Percentiles rank a stretch among this genome's conserved stretches.
phyloP scores from a whole-genome alignment of 164 flowering plant species.

The Tinospora cordifolia region DNA sequence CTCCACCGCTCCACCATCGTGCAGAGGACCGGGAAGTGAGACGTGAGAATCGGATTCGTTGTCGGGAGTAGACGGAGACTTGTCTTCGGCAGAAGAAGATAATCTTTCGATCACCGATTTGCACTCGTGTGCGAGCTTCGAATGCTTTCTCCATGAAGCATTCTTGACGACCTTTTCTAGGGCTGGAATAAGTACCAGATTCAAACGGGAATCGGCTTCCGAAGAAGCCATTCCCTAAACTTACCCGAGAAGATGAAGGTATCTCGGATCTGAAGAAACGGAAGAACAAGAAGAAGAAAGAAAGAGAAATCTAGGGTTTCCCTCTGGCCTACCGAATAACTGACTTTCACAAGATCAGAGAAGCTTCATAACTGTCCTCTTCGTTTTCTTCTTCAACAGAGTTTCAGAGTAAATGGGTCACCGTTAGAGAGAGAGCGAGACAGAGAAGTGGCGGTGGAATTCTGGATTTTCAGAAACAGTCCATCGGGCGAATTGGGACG shows the following conservation, averaged over 20 bases:
- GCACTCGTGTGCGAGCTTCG: conserved; percentile 79
- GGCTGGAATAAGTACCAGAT: conserved; percentile 55
- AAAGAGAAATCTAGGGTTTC: conserved; percentile 8
- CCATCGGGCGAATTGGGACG: too few relatives aligned
- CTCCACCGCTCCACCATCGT: conserved; percentile 47
- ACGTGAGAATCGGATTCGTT: conserved; percentile 21
- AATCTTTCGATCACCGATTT: conserved; percentile 60
- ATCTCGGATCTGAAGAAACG: conserved; percentile 24
- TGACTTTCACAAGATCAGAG: not conserved
- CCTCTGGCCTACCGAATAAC: not conserved
- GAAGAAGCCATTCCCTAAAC: conserved; percentile 87
- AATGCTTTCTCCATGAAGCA: conserved; percentile 91
- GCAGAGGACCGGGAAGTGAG: conserved; percentile 62
- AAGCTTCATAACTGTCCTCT: not conserved
- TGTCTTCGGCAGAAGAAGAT: conserved; percentile 19
- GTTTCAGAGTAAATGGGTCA: not conserved
- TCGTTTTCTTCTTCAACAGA: not conserved
- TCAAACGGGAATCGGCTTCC: conserved; percentile 96
- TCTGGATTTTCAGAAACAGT: too few relatives aligned
- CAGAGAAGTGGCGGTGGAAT: not conserved
- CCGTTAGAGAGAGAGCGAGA: not conserved
- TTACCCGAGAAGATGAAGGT: not conserved
- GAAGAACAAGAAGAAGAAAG: not conserved
- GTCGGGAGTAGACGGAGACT: conserved; percentile 11
- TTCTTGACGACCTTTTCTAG: conserved; percentile 83